Evolutionary conservation across 148 eudicot species (phyloP), one percentile per base, ranked within the genome.

Genomic region (Silene latifolia): DNA sequence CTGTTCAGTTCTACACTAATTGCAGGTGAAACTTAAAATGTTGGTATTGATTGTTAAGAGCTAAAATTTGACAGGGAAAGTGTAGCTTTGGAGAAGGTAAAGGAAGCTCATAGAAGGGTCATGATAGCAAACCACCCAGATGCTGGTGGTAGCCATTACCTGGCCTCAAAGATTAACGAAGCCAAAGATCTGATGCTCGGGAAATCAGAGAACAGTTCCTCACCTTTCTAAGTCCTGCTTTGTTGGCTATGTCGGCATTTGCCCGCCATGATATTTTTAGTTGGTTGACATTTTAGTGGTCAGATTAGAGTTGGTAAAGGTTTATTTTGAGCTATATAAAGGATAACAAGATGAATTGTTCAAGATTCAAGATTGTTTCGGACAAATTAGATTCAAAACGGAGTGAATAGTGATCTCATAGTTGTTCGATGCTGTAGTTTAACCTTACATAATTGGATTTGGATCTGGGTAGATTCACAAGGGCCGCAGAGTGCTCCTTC

Each of bases 121-220:
- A 85, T 87, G 86, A 78, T 81, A 21, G 88, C 88, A 51, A 85
- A 87, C 80, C 90, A 87, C 61, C 90, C 86, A 13, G 88, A 85
- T 64, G 86, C 88, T 46, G 90, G 86, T 5, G 88, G 90, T 51
- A 87, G 88, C 75, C 90, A 87, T 71, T 87, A 87, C 74, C 82
- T 87, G 71, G 90, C 88, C 46, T 87, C 88, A 4, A 87, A 87
- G 67, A 79, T 87, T 12, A 85, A 80, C 64, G 90, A 87, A 83
- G 88, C 90, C 17, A 83, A 85, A 78, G 90, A 87, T 53, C 18
- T 81, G 68, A 77, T 88, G 86, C 65, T 85, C 58, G 85, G 82
- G 32, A 85, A 81, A 74, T 53, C 83, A 24, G 77, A 78, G 75
- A 67, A 80, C 82, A 56, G 46, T 58, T 83, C 66, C 57, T 84